Base-by-base conservation (phyloP, 805 yeast genomes). In the Starmerella sp. region DNA sequence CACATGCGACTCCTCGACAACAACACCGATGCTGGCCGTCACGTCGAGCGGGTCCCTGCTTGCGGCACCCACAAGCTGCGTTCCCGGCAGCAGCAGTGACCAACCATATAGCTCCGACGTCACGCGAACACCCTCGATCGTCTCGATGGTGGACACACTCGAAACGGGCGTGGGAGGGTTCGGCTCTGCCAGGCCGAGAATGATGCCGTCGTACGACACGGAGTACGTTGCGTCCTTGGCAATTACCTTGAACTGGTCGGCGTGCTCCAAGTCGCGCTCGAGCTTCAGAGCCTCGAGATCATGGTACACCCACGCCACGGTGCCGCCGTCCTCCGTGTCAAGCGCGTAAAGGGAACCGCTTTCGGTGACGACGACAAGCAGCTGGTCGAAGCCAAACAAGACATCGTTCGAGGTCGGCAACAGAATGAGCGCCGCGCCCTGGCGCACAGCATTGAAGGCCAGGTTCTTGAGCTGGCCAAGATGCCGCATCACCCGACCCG, bases 21-120 rank as follows among this genome's bases (percentile, higher is more conserved):
- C 78, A 30, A 78, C 75, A 8, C 95, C 97, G 48, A 83, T 66
- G 13, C 83, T 82, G 0, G 83, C 80, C 5, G 76, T 71, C 11
- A 66, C 62, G 17, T 72, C 77, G 13, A 65, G 66, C 2, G 70
- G 69, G 46, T 71, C 72, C 54, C 79, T 73, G 2, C 66, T 43
- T 0, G 74, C 70, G 35, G 72, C 66, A 0, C 75, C 72, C 2
- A 75, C 63, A 38, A 81, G 66, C n/a, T 64, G 22, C 11, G 53
- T 36, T 11, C 59, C 62, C 14, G 57, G 57, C 5, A 53, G 52
- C 37, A 29, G 36, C 15, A 51, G 32, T 13, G 45, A 6, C 61
- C 61, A 58, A 3, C 53, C 57, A 17, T 29, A 30, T 11, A 10
- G n/a, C 1, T 49, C 29, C 2, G 50, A 47, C 28, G 41, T n/a